Evolutionary conservation across 2,329 filamentous ascomycete species (phyloP).

Genomic region (Verticillium albo-atrum): DNA sequence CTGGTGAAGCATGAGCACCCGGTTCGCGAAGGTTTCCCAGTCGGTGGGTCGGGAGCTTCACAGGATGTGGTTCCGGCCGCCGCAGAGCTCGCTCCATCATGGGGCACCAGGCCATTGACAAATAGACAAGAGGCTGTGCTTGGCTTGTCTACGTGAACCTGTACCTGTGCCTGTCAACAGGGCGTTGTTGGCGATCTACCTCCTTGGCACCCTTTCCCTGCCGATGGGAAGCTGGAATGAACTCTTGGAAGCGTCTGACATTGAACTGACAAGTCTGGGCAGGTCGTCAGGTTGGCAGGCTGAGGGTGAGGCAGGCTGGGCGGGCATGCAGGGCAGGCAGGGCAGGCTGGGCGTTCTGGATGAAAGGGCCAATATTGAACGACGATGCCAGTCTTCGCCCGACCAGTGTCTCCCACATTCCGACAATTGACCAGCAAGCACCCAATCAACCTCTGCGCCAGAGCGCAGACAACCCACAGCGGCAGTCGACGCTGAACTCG

Average conservation of each 20-base stretch:
- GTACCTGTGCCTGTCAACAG: not conserved
- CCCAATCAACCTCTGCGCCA: not conserved
- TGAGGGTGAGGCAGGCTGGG: not conserved
- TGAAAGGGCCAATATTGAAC: not conserved
- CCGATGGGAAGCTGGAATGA: not conserved
- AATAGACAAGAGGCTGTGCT: not conserved
- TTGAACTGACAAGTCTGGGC: conserved; percentile 8
- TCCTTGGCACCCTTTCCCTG: not conserved
- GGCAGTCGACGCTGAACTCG: not conserved
- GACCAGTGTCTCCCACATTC: not conserved
- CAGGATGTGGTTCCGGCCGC: not conserved
- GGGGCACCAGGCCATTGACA: not conserved
- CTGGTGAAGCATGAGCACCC: not conserved
- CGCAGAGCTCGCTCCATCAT: not conserved
- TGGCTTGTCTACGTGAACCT: too few relatives aligned
- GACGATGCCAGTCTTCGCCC: not conserved
- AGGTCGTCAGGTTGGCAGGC: too few relatives aligned
- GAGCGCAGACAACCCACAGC: not conserved
- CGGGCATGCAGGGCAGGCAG: not conserved
- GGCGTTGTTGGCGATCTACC: not conserved
- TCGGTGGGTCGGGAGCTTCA: not conserved
- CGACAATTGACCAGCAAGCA: not conserved
- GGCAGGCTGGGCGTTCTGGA: not conserved
- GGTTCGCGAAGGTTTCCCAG: not conserved
- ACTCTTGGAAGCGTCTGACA: not conserved